Base-by-base conservation (phyloP, 2,329 filamentous ascomycete genomes). In the Phyllachora maydis region DNA sequence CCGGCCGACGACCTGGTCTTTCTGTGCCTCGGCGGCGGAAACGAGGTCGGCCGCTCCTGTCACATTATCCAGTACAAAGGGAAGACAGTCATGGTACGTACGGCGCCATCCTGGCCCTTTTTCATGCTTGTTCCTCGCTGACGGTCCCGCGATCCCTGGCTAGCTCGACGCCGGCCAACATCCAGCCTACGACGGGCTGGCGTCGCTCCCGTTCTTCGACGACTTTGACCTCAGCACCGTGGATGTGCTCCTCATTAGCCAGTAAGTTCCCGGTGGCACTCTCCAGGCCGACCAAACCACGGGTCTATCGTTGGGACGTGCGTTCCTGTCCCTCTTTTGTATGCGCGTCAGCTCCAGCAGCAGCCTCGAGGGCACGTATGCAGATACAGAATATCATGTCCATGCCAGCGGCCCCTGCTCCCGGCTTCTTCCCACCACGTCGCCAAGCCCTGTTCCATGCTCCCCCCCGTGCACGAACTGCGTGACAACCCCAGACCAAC, bases 51-150 rank as follows among this genome's bases (percentile, higher is more conserved):
- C 25, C 65, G 88, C 34, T 95, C 88, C 34, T 95, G 88, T 48
- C 88, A 98, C 45, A 92, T 98, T 37, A 71, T 98, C 29, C 82
- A 95, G 42, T 98, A 98, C 64, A 98, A 95, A 52, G 88, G 88
- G 31, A 98, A 98, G 51, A 95, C 85, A 5, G 81, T 98, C 35
- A 98, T 98, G 88, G 82, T 90, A 56, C 36, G 67, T 45, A 11
- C 37, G 40, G 24, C 5, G 11, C 11, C 14, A 16, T n/a, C 16
- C 7, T 21, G 16, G 11, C 4, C n/a, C 23, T 11, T 23, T 9
- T 21, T 18, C 25, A 12, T 11, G 12, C 11, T 9, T n/a, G n/a
- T 6, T 17, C 15, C 12, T 6, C n/a, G 19, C 24, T 27, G 13
- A 30, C 25, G 10, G 22, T 26, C 27, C 8, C 24, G 23, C 23